A percentile compares a stretch with the other conserved stretches of the same genome.
These are phyloP conservation scores for Hypomontagnella monticulosa DNA, from an alignment of 495 filamentous ascomycete species.

Conservation along the genomic window DNA sequence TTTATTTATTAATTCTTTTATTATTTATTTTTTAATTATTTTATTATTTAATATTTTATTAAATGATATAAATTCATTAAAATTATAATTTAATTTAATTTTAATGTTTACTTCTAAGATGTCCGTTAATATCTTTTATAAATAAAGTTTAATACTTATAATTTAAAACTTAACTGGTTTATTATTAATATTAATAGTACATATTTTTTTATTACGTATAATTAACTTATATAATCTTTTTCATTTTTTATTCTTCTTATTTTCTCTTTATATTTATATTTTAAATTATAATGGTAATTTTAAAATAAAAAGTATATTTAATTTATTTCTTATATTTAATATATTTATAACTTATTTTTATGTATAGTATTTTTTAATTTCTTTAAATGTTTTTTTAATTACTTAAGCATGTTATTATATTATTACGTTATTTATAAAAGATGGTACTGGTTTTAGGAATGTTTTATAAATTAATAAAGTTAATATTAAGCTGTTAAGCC, in stretches of 20 bases:
- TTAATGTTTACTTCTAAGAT: neutral
- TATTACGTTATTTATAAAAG: too few relatives aligned
- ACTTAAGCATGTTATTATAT: neutral
- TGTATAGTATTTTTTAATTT: neutral
- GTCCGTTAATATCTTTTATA: neutral
- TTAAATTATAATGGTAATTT: slow-evolving; percentile 6
- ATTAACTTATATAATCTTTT: neutral
- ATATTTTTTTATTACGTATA: neutral
- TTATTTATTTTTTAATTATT: neutral
- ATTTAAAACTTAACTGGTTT: slow-evolving; percentile 1
- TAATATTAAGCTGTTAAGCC: neutral
- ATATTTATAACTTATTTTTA: neutral
- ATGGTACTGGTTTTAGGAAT: neutral
- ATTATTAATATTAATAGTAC: slow-evolving; percentile 3
- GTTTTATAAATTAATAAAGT: neutral
- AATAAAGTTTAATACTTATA: neutral
- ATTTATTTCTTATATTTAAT: neutral
- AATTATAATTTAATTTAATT: slow-evolving; percentile 3
- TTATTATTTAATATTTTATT: neutral
- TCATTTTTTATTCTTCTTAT: slow-evolving; percentile 1
- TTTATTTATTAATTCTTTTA: neutral
- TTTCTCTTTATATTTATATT: slow-evolving; percentile 6
- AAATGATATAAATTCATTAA: too few relatives aligned
- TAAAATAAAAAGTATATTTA: neutral
- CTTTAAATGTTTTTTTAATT: neutral